phyloP scores from a whole-genome alignment of 2,329 filamentous ascomycete species.

The Trichoderma sp. region DNA sequence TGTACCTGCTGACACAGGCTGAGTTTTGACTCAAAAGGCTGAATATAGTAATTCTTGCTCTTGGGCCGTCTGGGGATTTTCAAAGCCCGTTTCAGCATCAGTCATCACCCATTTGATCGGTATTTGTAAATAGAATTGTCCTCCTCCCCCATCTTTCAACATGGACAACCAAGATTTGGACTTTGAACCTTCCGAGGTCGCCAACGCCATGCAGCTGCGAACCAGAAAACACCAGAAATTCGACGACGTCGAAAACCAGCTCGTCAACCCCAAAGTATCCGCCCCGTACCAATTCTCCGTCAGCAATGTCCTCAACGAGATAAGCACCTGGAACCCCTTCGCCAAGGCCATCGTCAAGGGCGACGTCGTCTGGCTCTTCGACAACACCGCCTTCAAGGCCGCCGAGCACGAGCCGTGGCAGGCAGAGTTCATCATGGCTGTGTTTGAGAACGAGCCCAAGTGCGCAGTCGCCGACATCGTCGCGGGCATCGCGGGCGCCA shows the following conservation, averaged over 20 bases:
- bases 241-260: slow-evolving; percentile 47
- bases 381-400: slow-evolving; percentile 77
- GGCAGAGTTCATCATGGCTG: slow-evolving; percentile 78
- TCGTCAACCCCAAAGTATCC: slow-evolving; percentile 37
- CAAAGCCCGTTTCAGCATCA: background rate
- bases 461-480: slow-evolving; percentile 66
- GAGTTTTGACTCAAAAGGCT: background rate
- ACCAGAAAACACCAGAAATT: slow-evolving; percentile 51
- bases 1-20: slow-evolving; percentile 9
- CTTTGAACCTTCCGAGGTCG: slow-evolving; percentile 29
- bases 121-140: background rate
- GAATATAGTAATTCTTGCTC: background rate
- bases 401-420: slow-evolving; percentile 58
- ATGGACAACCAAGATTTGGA: slow-evolving; percentile 28
- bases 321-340: slow-evolving; percentile 56
- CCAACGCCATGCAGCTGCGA: slow-evolving; percentile 47
- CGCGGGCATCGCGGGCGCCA: slow-evolving; percentile 63
- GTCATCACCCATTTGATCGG: background rate
- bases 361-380: slow-evolving; percentile 83
- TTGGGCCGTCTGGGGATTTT: background rate
- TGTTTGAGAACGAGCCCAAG: slow-evolving; percentile 71
- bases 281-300: slow-evolving; percentile 24
- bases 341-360: slow-evolving; percentile 57
- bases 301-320: slow-evolving; percentile 45
- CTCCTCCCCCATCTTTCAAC: background rate